Evolutionary conservation across 116 monocot genomes (phyloP), one percentile per base, ranked within the genome.

Genomic region (Iris pallida): DNA sequence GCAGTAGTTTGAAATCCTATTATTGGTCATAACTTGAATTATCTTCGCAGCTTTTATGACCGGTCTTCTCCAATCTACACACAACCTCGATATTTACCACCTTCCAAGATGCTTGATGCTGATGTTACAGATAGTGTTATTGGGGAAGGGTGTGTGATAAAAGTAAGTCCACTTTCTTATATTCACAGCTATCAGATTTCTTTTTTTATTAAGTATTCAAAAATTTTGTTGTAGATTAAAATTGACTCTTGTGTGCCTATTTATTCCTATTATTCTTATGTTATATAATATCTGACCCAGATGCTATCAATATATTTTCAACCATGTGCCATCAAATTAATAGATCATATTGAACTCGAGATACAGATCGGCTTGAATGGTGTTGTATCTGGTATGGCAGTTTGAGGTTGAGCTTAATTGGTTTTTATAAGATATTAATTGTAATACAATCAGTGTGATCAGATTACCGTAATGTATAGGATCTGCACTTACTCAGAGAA

Each of bases 101-200:
- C 97, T 57, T 97, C 97, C 7, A 97, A 97, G 72, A 92, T 97
- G 85, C 86, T 92, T 66, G 85, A 87, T 69, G 97, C 90, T 54
- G 97, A 97, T 79, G 85, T 92, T 47, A 87, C 93, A 40, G 90
- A 97, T 19, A 97, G 97, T 72, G 97, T 97, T 71, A 97, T 97
- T 56, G 97, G 97, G 9, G 97, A 97, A 73, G 97, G 97, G 17
- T 97, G 97, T 63, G 87, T 97, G 6, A 97, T 97, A 40, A 90
- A 92, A 81, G 97, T 97, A 83, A 71, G 81, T 71, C 16, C 20
- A 17, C 12, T 13, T 55, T 73, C 14, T 10, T 55, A 17, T 73
- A 13, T 47, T 16, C 20, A 47, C 40, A 58, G 2, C n/a, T 61
- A 8, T 74, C 6, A 10, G 20, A 7, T 49, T 64, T 7, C 13